Conservation (phyloP, 2,329 filamentous ascomycete species). For the Fusarium sp. region DNA sequence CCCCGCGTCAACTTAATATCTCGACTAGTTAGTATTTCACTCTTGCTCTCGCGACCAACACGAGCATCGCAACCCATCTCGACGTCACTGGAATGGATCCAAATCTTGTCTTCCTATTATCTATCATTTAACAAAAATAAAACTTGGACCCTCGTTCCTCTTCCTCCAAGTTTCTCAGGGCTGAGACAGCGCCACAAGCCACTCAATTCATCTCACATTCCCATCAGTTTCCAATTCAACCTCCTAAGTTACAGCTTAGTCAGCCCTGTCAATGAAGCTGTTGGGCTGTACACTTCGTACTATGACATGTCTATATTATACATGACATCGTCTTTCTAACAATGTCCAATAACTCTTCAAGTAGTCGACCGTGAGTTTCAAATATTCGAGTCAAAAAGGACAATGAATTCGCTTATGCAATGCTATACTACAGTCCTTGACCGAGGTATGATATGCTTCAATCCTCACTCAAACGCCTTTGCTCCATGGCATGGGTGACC, state of each 20-base stretch:
- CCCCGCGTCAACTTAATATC: conserved; percentile 5
- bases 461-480: conserved; percentile 4
- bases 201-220: conserved; percentile 25
- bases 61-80: neutral
- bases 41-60: neutral
- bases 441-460: conserved; percentile 3
- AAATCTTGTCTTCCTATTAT: neutral
- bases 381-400: conserved; percentile 3
- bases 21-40: neutral
- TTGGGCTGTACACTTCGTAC: neutral
- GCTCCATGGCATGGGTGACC: conserved; percentile 3
- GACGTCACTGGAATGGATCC: conserved; percentile 28
- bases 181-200: conserved; percentile 35
- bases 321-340: neutral
- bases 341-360: neutral
- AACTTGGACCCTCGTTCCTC: conserved; percentile 14
- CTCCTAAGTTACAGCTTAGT: neutral
- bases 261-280: neutral
- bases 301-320: neutral
- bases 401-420: conserved; percentile 11
- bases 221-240: conserved; percentile 4
- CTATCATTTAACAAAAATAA: neutral
- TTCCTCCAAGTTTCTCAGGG: conserved; percentile 9
- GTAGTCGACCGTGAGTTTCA: neutral
- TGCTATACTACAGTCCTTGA: neutral